Conservation (phyloP, 2,329 filamentous ascomycete genomes). For the Aureobasidium sp. region DNA sequence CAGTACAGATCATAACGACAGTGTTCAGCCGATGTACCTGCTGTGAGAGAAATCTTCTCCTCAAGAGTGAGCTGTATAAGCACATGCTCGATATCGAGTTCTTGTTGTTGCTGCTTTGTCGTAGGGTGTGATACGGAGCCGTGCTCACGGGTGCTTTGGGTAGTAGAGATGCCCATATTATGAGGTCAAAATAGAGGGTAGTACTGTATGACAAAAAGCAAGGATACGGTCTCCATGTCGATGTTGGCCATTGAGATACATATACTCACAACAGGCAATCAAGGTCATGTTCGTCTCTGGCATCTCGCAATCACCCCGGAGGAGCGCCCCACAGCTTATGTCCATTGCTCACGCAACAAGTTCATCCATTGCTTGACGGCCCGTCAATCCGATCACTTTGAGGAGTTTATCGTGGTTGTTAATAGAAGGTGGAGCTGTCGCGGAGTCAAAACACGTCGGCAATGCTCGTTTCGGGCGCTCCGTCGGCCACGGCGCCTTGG, state of each 20-base stretch:
- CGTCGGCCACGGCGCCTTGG: not conserved
- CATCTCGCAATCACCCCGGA: too few species aligned
- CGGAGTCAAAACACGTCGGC: not conserved
- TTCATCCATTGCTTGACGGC: not conserved
- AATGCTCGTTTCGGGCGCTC: not conserved
- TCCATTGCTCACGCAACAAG: too few species aligned
- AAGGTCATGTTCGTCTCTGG: too few species aligned
- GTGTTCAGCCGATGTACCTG: not conserved
- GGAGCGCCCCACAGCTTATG: too few species aligned
- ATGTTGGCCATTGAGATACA: not conserved
- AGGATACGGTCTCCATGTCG: too few species aligned
- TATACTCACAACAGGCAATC: not conserved
- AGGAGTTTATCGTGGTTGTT: not conserved
- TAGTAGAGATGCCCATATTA: not conserved
- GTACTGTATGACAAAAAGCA: too few species aligned
- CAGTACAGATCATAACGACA: not conserved
- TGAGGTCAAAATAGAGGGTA: not conserved
- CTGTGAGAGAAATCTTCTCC: conserved; percentile 33
- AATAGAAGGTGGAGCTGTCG: not conserved
- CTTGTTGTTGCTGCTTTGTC: not conserved
- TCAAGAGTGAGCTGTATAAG: conserved; percentile 31
- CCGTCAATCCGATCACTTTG: not conserved
- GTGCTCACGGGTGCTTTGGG: not conserved
- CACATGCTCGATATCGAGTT: conserved; percentile 30
- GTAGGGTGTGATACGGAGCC: not conserved